Evolutionary conservation across 2,329 filamentous ascomycete species (phyloP), one percentile per base, ranked within the genome.

Genomic region (Penicillium sp.): DNA sequence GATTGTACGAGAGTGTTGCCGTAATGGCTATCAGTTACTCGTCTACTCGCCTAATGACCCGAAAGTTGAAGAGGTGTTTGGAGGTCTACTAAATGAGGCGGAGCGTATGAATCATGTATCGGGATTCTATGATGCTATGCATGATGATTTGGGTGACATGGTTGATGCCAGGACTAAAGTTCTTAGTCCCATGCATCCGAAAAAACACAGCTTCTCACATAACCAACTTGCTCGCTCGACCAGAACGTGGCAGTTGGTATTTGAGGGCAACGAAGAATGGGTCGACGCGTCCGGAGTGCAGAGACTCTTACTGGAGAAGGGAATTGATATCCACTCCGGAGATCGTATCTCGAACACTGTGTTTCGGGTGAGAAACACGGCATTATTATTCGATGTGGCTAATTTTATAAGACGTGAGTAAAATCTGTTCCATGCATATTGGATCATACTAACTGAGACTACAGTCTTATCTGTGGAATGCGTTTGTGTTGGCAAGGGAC

Each of bases 221-320:
- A 60, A 62, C 25, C 60, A 49, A 45, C 53, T 60, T 25, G 51
- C 55, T 13, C 6, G 56, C 3, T 58, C 62, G 3, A 50, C 62
- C 29, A 51, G 48, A 39, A 55, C 57, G 11, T 65, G 61, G 65
- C 58, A 67, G 44, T 54, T 62, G 27, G 57, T 62, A 4, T 44
- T 53, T 25, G 54, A 62, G 37, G 54, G 42, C 8, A 25, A 54
- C 49, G 65, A 58, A 37, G 58, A 60, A 16, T 67, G 62, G 61
- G 44, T 69, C 50, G 66, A 69, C 60, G 62, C 64, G n/a, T 61
- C 43, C 47, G 65, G 61, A n/a, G 64, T 68, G n/a, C 66, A 67
- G 52, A 56, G 27, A 48, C 54, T 63, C 19, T 35, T 68, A 44
- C 55, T 54, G n/a, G 58, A 63, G 21, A 64, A 55, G 21, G 59